Base-by-base conservation (phyloP, 805 yeast genomes). In the Ogataea henricii region DNA sequence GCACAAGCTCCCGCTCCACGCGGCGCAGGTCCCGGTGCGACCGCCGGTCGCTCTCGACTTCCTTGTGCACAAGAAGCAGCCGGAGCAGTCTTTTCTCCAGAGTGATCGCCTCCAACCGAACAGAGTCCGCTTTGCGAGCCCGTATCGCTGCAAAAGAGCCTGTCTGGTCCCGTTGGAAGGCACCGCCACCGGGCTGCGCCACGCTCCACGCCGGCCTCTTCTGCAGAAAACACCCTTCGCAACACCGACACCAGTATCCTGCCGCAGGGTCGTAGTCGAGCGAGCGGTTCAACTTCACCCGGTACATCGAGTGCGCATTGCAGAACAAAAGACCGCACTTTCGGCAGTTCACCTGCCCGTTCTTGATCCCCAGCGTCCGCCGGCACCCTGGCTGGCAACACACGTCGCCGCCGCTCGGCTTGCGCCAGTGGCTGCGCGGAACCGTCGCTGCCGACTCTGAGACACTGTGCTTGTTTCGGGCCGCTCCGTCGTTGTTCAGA, bases 291-390 rank as follows among this genome's bases (percentile, higher is more conserved):
- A 89, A 66, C 56, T 74, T 78, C 38, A 81, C 73, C 44, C 74
- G 70, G 55, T 72, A 82, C 43, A 68, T 62, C 3, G 89, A 72
- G 66, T 90, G 96, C 23, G 62, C 65, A 49, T 76, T 76, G 63
- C 97, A 89, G 60, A 67, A 88, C 14, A 89, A 63, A 21, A 71
- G 59, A 0, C 96, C 96, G 67, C 96, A 90, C 54, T 77, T 78
- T 20, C 92, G 68, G 65, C 96, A 88, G 62, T 89, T 85, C 5
- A 80, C 79, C 2, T 75, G 65, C 0, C 87, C 88, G 54, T 74
- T 77, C 48, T 80, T 76, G 22, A 78, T 68, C 42, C 68, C 74
- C 32, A 85, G 66, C 4, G 50, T 55, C 44, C 68, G 74, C 7
- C 55, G 46, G 56, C 89, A 85, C 0, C 56, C 55, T 0, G 51